Base-by-base conservation (phyloP, 2,329 filamentous ascomycete species). In the Neocatenulostroma microsporum region DNA sequence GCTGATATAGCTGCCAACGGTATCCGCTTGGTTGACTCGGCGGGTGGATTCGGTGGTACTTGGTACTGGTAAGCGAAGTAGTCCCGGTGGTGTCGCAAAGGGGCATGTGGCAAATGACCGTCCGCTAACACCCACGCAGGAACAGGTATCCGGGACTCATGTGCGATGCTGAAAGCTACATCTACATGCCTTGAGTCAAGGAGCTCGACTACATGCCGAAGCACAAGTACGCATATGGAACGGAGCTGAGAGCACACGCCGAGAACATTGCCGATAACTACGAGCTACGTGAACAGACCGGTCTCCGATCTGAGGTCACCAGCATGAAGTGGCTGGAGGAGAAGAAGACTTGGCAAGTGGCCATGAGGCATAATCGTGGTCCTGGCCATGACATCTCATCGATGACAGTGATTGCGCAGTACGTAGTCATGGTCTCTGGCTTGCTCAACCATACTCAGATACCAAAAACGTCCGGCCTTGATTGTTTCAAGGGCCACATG, bases 151-250 rank as follows among this genome's bases (percentile, higher is more conserved):
- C 68, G 1, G 68, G 68, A 3, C 44, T 67, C 3, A 57, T 54
- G 43, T 80, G 75, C 49, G 76, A 81, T 47, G 58, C 76, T 3
- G 76, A 81, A 53, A 64, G 66, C 34, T 77, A 73, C 46, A 62
- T 67, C 13, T 80, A 80, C 47, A 55, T 79, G 56, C 74, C 75
- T 3, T 55, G 77, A 9, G 62, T 80, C 2, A 75, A 80, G 42
- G 74, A 79, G 53, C 76, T 65, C 2, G 69, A 24, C 8, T 78
- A 76, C 48, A 67, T 78, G 51, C 77, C 76, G 0, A 69, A 61
- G 12, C 61, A 71, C 28, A 63, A 64, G 27, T 73, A 71, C 43
- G 56, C 65, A 0, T 55, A 55, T 8, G 69, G 65, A 0, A 45
- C 53, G 3, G 70, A 74, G 45, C 40, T 77, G 13, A 62, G 66